Base-by-base conservation (phyloP, 2,329 filamentous ascomycete species). In the Lachnellula occidentalis region DNA sequence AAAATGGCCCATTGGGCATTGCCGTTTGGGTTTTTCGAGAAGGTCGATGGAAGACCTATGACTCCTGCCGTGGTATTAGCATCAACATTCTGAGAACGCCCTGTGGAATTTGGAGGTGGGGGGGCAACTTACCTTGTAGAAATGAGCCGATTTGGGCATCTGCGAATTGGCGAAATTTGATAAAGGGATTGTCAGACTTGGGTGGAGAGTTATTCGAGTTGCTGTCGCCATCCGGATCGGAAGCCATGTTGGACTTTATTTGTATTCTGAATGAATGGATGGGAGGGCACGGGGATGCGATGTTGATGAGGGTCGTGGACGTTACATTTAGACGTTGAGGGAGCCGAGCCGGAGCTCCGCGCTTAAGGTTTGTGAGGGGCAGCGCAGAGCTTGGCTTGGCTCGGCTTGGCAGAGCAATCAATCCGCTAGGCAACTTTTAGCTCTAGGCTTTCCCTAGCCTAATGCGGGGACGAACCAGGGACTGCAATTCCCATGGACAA, bases 1-100 rank as follows among this genome's bases (percentile, higher is more conserved):
- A 67, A 59, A 17, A 58, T 59, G 12, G 63, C 60, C 65, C 64
- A 69, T 41, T 59, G 56, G 11, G 50, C 19, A 47, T 60, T 56
- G 17, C 39, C 54, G 15, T 54, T 47, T 3, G 61, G 31, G 19
- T 56, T 59, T 41, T 58, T 60, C 4, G 65, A 61, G 22, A 69
- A 62, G 31, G 66, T 61, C 12, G 67, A 67, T 5, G 67, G 67
- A 15, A 70, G 54, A 11, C 67, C 67, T 24, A 67, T 58, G 19
- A 70, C 57, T 45, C 65, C 65, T 43, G 5, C 5, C 11, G 19
- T 8, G 24, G 11, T 19, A 43, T 43, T 43, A 22, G 17, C 41
- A 43, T 12, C 19, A 5, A 43, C 9, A 19, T 22, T 12, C 4
- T 9, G 19, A 19, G 11, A 12, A 21, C 11, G 41, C 11, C 27